Evolutionary conservation across 2,329 filamentous ascomycete genomes (phyloP).

Genomic region (Aphanoascus verrucosus): DNA sequence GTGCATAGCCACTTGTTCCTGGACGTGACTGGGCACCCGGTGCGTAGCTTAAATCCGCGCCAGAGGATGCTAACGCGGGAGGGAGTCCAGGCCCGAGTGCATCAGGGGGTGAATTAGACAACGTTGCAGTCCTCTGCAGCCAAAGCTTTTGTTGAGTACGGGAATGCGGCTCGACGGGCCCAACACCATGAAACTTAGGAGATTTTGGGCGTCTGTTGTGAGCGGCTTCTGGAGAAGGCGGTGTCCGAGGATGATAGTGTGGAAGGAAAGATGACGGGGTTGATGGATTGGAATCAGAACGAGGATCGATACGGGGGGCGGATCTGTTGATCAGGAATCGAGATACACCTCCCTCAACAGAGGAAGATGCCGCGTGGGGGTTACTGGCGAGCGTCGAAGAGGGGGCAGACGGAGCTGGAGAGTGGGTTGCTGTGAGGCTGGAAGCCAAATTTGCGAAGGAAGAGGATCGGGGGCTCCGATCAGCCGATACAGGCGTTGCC

Average conservation of each 20-base stretch:
- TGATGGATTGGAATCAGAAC: slow-evolving; percentile 36
- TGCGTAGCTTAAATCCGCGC: slow-evolving; percentile 28
- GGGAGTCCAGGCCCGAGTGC: slow-evolving; percentile 24
- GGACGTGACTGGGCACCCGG: slow-evolving; percentile 24
- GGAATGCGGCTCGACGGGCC: slow-evolving; percentile 33
- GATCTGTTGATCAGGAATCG: slow-evolving; percentile 34
- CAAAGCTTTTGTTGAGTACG: slow-evolving; percentile 41
- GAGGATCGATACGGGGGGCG: slow-evolving; percentile 25
- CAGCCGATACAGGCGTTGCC: slow-evolving; percentile 29
- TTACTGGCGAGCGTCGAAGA: slow-evolving; percentile 23
- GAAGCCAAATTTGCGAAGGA: slow-evolving; percentile 30
- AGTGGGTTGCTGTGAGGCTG: slow-evolving; percentile 25
- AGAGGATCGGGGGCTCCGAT: slow-evolving; percentile 28
- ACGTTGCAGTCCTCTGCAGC: slow-evolving; percentile 37
- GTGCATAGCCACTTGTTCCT: slow-evolving; percentile 16
- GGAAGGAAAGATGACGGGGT: slow-evolving; percentile 39
- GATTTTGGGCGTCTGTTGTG: slow-evolving; percentile 23
- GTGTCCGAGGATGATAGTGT: slow-evolving; percentile 38
- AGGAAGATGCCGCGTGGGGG: slow-evolving; percentile 35
- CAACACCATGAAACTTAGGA: slow-evolving; percentile 27
- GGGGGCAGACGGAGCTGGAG: slow-evolving; percentile 21
- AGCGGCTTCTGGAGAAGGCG: slow-evolving; percentile 32
- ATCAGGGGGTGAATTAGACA: slow-evolving; percentile 37
- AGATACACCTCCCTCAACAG: slow-evolving; percentile 39
- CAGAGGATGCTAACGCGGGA: slow-evolving; percentile 25